A percentile compares a stretch with the other conserved stretches of the same genome.
Evolutionary conservation across 495 filamentous ascomycete genomes (phyloP).

Genomic region (Xylaria palmicola): DNA sequence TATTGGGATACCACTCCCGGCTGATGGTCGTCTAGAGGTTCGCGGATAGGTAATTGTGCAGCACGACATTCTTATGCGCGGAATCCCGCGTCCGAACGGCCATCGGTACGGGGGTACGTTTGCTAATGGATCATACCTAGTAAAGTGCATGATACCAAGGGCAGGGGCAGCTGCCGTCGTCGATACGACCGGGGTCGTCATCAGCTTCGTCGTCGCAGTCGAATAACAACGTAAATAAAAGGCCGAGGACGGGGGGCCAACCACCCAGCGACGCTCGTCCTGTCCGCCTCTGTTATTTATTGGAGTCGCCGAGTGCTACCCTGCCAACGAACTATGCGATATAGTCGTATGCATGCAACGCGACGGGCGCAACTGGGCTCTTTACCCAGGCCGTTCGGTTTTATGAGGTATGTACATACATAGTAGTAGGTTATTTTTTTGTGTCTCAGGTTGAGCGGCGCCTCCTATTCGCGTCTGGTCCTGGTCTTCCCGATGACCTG

Average conservation of each 20-base stretch:
- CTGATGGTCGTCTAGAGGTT: too few species aligned
- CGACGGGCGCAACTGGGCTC: neutral
- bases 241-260: too few species aligned
- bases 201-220: neutral
- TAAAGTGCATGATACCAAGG: neutral
- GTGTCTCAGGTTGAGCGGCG: constrained; percentile 10
- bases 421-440: too few species aligned
- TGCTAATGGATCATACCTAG: too few species aligned
- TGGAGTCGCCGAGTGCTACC: constrained; percentile 5
- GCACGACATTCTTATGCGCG: too few species aligned
- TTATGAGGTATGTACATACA: too few species aligned
- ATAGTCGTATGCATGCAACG: constrained; percentile 7
- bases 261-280: too few species aligned
- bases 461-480: neutral
- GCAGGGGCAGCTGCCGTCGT: constrained; percentile 3
- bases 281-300: neutral
- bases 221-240: neutral
- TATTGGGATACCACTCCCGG: too few species aligned
- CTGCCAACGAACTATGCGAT: constrained; percentile 1
- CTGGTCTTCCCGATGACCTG: constrained; percentile 10
- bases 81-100: too few species aligned
- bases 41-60: too few species aligned
- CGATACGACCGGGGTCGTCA: neutral
- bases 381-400: neutral
- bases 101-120: too few species aligned